Percentiles rank a stretch among this genome's conserved stretches.
Evolutionary conservation across 2,329 filamentous ascomycete species (phyloP).

Genomic region (Ophiosphaerella narmari): DNA sequence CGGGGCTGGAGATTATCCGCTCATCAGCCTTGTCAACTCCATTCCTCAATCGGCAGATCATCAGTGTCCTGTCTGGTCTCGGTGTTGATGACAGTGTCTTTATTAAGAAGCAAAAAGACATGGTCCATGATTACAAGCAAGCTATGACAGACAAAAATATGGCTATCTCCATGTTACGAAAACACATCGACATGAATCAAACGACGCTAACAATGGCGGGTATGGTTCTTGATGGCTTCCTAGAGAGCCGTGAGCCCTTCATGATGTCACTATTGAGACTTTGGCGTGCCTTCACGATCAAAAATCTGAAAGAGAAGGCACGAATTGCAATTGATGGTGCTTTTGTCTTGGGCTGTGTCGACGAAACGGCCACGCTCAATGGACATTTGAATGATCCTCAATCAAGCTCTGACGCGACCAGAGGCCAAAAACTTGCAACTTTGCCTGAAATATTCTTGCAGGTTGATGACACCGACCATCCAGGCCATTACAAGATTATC

Average conservation of each 20-base stretch:
- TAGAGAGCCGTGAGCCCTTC: constrained; percentile 76
- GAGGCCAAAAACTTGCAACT: constrained; percentile 42
- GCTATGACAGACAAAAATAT: constrained; percentile 69
- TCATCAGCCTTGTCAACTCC: constrained; percentile 77
- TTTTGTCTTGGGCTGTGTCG: constrained; percentile 84
- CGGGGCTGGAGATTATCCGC: constrained; percentile 82
- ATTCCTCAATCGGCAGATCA: constrained; percentile 87
- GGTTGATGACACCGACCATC: constrained; percentile 63
- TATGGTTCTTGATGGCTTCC: constrained; percentile 81
- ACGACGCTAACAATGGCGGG: constrained; percentile 74
- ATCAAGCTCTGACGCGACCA: constrained; percentile 50
- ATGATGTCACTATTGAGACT: constrained; percentile 76
- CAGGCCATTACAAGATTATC: constrained; percentile 66
- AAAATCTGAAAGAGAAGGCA: constrained; percentile 89
- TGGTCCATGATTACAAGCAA: constrained; percentile 69
- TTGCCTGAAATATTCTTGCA: constrained; percentile 91
- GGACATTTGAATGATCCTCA: constrained; percentile 68
- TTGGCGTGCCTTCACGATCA: constrained; percentile 89
- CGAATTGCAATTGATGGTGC: constrained; percentile 83
- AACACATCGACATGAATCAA: constrained; percentile 83
- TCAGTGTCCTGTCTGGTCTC: constrained; percentile 78
- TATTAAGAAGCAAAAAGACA: constrained; percentile 65
- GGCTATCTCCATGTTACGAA: constrained; percentile 71
- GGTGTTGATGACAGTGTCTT: constrained; percentile 74
- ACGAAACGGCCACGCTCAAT: constrained; percentile 76